Evolutionary conservation across 257 asterid genomes (phyloP).

Genomic region (Solanum pimpinellifolium): DNA sequence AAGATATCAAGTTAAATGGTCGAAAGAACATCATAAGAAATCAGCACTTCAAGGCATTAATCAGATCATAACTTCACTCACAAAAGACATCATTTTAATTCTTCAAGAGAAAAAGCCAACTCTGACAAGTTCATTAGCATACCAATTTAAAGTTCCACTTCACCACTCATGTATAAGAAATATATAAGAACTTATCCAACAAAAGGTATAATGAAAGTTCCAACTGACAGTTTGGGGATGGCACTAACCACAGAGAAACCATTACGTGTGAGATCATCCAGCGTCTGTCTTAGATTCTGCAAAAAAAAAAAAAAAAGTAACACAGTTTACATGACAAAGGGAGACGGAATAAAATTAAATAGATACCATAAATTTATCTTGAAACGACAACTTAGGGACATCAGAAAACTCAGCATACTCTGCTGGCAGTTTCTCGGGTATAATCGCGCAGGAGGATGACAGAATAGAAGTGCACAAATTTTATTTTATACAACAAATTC

Average conservation of each 20-base stretch:
- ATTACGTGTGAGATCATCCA: constrained; percentile 88
- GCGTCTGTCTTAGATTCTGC: constrained; percentile 90
- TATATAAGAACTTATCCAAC: not conserved
- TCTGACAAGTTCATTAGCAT: not conserved
- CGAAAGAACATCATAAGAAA: not conserved
- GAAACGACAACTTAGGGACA: not conserved
- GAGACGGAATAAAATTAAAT: not conserved
- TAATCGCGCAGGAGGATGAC: not conserved
- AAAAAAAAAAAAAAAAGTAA: constrained; percentile 3
- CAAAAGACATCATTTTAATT: not conserved
- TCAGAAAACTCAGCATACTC: not conserved
- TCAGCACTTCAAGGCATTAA: not conserved
- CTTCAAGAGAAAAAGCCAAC: not conserved
- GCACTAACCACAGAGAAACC: constrained; percentile 96
- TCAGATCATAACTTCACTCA: not conserved
- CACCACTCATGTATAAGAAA: not conserved
- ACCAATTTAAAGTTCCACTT: not conserved
- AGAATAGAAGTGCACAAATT: not conserved
- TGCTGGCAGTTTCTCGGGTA: not conserved
- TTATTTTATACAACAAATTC: not conserved
- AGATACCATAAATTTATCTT: not conserved
- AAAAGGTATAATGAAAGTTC: not conserved
- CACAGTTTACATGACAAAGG: not conserved
- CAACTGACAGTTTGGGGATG: constrained; percentile 2
- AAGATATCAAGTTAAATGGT: not conserved